Base-by-base conservation (phyloP, 306 rosid genomes). In the Citrullus amarus region DNA sequence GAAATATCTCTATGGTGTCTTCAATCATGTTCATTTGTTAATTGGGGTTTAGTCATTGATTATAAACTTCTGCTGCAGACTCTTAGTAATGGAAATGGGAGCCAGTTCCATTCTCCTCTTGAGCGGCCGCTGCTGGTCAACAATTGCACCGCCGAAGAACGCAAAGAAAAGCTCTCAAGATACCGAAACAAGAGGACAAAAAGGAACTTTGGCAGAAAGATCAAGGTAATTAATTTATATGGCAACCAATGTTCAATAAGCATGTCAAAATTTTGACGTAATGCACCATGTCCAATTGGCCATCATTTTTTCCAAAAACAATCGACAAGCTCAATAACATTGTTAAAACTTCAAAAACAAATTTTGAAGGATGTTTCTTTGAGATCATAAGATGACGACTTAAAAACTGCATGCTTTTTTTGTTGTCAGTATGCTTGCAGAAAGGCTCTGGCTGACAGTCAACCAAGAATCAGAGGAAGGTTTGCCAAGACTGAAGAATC, bases 381-480 rank as follows among this genome's bases (percentile, higher is more conserved):
- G 25, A 68, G 54, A 68, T 41, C n/a, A 46, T 70, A 28, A 72
- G 28, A 72, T 30, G 59, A 30, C 28, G 15, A 9, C 4, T 25
- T 48, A 28, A 72, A 9, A 72, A 28, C 7, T 28, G 61, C 0
- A 16, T 53, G 28, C 6, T 62, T 4, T 62, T 4, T 79, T 79
- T 28, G 48, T 53, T 74, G 63, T 5, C 90, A 93, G 99, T 96
- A 96, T 67, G 99, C 99, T 34, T 96, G 99, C 88, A 91, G 98
- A 86, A 96, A 96, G 93, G 99, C 98, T 75, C 93, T 96, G 60
- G 99, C 99, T 14, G 99, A 96, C 86, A 96, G 92, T 81, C 99
- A 96, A 75, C 99, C 98, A 16, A 88, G 99, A 88, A 88, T 96
- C 82, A 96, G 99, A 0, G 99, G 99, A 87, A 88, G 99, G 90